Conservation (phyloP, 2,329 filamentous ascomycete genomes). For the Phaeosphaeriaceae sp. region DNA sequence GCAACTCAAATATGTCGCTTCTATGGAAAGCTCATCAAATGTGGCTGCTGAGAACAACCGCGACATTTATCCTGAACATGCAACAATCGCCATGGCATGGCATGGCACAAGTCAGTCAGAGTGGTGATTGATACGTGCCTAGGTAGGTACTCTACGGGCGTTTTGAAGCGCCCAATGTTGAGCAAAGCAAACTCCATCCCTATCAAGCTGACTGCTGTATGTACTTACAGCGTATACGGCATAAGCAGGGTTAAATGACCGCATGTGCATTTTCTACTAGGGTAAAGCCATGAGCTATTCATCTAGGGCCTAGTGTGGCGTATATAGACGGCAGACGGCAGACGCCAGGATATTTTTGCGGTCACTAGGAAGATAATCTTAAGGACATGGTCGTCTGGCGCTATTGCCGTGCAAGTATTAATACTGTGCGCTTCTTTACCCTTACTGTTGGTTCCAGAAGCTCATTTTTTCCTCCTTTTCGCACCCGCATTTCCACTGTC, state of each 20-base stretch:
- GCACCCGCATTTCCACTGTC: conserved; percentile 7
- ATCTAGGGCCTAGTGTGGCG: conserved; percentile 27
- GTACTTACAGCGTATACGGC: conserved; percentile 10
- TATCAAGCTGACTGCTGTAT: not conserved
- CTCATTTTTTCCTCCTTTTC: conserved; percentile 11
- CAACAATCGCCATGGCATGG: not conserved
- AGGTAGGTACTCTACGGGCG: too few relatives aligned
- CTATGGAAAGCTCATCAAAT: not conserved
- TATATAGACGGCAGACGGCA: conserved; percentile 32
- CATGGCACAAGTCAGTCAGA: not conserved
- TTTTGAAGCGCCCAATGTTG: too few relatives aligned
- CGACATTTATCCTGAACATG: conserved; percentile 9
- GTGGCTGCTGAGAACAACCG: conserved; percentile 10
- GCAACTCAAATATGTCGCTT: conserved; percentile 5
- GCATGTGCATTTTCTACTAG: conserved; percentile 20
- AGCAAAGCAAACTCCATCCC: too few relatives aligned
- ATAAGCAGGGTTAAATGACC: conserved; percentile 27
- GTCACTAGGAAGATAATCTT: conserved; percentile 18
- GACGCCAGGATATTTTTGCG: conserved; percentile 18
- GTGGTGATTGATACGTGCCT: too few relatives aligned
- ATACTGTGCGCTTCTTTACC: conserved; percentile 24
- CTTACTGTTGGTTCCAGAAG: conserved; percentile 12
- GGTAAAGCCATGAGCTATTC: conserved; percentile 20
- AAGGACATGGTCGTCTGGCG: conserved; percentile 26
- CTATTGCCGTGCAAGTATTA: conserved; percentile 30